Base-by-base conservation (phyloP, 768 basidiomycete species). In the Suillus spraguei region DNA sequence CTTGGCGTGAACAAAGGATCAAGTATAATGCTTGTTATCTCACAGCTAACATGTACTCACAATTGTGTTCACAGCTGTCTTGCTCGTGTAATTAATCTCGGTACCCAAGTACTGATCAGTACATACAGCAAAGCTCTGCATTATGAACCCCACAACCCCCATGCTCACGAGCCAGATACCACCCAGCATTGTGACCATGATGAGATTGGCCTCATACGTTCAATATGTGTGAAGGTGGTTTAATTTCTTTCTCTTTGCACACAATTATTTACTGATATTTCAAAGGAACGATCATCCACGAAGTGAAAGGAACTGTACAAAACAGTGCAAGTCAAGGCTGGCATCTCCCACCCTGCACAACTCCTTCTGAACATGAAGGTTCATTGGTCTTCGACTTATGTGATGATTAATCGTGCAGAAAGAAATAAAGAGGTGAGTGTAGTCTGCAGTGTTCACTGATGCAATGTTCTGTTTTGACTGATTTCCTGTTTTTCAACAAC, bases 11-110 rank as follows among this genome's bases (percentile, higher is more conserved):
- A 49, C 2, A 13, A 49, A 49, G 47, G 47, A 49, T 49, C 47
- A 49, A 49, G 47, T 47, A 47, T 0, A 13, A 1, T 7, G 22
- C 47, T 47, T 7, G 44, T 44, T 47, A n/a, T 46, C 20, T 47
- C 2, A 3, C 38, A 59, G 47, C 13, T 24, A 13, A 47, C 13
- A 47, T 47, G 47, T 35, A 13, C 47, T 47, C 47, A 49, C 47
- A 42, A 47, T 49, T 7, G 47, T 49, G 47, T 49, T 49, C 13
- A 41, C 41, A 75, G 73, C 17, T 78, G 77, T 61, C 68, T 76
- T 33, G 73, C 71, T 0, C 77, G 78, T 61, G 66, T 77, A 38
- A 72, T 78, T 64, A 78, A 78, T 44, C 69, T 78, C 0, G 74
- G 69, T 5, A 74, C 70, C 0, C 75, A 78, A 61, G 74, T 67